Base-by-base conservation (phyloP, 768 basidiomycete species). In the Strobilomyces confusus region DNA sequence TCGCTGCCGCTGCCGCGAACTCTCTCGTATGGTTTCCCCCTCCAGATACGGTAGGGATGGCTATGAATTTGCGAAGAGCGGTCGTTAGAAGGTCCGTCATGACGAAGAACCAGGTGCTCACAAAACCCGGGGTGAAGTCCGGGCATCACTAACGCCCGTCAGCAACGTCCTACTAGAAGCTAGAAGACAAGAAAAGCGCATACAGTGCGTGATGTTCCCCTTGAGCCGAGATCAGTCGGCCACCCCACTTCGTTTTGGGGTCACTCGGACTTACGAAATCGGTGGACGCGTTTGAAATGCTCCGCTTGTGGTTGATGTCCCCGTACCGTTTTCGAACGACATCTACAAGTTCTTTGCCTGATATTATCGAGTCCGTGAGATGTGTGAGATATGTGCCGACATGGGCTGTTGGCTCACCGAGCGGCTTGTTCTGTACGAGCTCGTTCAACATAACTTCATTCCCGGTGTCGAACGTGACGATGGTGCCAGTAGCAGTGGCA, bases 1-100 rank as follows among this genome's bases (percentile, higher is more conserved):
- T 84, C 0, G 80, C 75, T 0, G 89, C 88, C 0, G 87, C 72
- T 19, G 78, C 69, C n/a, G 80, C 70, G 63, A 92, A 92, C 14
- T 72, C 82, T 3, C 69, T 71, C 0, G 91, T 92, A 60, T 92
- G 91, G 62, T 92, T 92, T 11, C 89, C 89, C 12, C 89, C 90
- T 58, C 82, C 76, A 0, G 72, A 64, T 20, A 81, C 73, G 0
- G 87, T 89, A 3, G 90, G 91, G 34, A 92, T 92, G 12, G 87
- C 89, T 90, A n/a, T 12, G 33, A 36, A 48, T 44, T 3, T 22
- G 34, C 20, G 22, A 9, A 30, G 22, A 9, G 36, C 9, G 29
- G 7, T 29, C 29, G 29, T 37, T 9, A 17, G 9, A 40, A 4
- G 17, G 11, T 19, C 26, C 26, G 19, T 55, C 53, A 52, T 22